Evolutionary conservation across 176 grass and related monocot species (phyloP), one percentile per base, ranked within the genome.

Genomic region (Eragrostis nindensis): DNA sequence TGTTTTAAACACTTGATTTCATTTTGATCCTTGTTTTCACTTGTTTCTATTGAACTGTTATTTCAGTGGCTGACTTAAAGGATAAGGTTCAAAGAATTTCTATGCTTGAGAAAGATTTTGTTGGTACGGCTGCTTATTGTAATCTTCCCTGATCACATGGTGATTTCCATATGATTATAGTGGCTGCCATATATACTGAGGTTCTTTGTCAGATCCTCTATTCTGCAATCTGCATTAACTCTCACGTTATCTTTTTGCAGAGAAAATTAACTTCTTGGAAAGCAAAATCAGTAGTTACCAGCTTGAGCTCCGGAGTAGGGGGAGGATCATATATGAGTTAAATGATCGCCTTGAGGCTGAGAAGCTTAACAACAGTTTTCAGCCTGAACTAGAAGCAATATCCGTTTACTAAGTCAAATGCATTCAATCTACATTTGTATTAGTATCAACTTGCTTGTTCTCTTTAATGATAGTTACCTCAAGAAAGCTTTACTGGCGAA

Each of bases 311-410:
- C 83, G 52, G n/a, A 85, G 64, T 85, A 94, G 86, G 62, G 89
- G 82, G 11, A 80, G 69, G 52, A 86, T 70, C 32, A 94, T 97
- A 84, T 88, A 83, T 56, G 89, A 88, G 39, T 82, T 97, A 73
- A 87, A 90, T 71, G 89, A 88, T 68, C 54, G 50, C 25, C 80
- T 94, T 70, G 84, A 97, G 45, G 66, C 79, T 29, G 85, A 88
- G 76, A 94, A 87, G 76, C 26, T 92, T 83, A 90, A 69, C 22
- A 92, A 54, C 62, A 90, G 83, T 68, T 84, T 90, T 76, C 76
- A 89, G 67, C 85, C 55, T 22, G 67, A 82, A 86, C 39, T 88
- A 81, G 91, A 97, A 90, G 91, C 94, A 86, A 97, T 97, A 94
- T 94, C 91, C 87, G 52, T 81, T 83, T 79, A 45, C 52, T 74